Base-by-base conservation (phyloP, 2,329 filamentous ascomycete species). In the Cladosporium sp. region DNA sequence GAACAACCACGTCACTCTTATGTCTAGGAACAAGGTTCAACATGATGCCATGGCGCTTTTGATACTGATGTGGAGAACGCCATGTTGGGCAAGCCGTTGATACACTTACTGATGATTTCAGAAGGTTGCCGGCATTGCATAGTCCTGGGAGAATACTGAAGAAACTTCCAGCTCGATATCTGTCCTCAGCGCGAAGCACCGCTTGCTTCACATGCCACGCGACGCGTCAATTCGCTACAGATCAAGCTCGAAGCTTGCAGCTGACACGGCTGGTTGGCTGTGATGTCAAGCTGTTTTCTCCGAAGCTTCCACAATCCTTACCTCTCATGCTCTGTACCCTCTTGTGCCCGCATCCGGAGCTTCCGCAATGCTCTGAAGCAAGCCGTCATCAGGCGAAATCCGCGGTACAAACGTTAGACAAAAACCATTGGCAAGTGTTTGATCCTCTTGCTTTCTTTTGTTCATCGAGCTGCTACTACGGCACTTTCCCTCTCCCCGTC, bases 311-410 rank as follows among this genome's bases (percentile, higher is more conserved):
- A 21, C 39, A 46, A 46, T 46, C 39, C 39, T 46, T 46, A 57
- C 53, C 53, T 36, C n/a, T 32, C 18, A 26, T 28, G 28, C 48
- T 26, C 48, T 51, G 48, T 26, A 43, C 48, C 53, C 53, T 57
- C n/a, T 32, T 2, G 11, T 13, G 28, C 26, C 36, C 26, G 43
- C 30, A 54, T 63, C 59, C 59, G 59, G 21, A 39, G 59, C 59
- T 63, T 63, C 59, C 59, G 59, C 59, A n/a, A 13, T 43, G 16
- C 46, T 23, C 28, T 59, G 36, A 7, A 21, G 58, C 59, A 30
- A 23, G 32, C 59, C 59, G 59, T 56, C 59, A 63, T 63, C 49
- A 63, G 59, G 59, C 59, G 59, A 63, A 43, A 23, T 63, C 48
- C 49, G 59, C 34, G 23, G 46, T 32, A 34, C n/a, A n/a, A 49